phyloP scores from a whole-genome alignment of 2,329 filamentous ascomycete genomes.

The Sporothrix schenckii region DNA sequence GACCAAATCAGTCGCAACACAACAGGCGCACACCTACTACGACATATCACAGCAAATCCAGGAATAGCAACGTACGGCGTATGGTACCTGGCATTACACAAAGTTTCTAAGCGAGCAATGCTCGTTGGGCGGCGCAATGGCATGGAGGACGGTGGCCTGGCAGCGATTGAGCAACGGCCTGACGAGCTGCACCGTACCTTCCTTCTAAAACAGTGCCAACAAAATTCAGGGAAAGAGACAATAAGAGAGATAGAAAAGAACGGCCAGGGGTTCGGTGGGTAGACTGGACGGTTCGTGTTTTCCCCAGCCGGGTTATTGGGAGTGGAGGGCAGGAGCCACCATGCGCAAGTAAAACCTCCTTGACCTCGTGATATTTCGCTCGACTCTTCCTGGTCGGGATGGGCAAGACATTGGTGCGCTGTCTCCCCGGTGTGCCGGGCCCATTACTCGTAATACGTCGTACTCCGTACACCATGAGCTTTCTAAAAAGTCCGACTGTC shows the following conservation, averaged over 20 bases:
- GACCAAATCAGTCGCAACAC: neutral
- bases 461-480: neutral
- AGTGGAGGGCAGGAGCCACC: slow-evolving; percentile 8
- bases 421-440: slow-evolving; percentile 4
- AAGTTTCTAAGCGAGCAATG: neutral
- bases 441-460: neutral
- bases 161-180: neutral
- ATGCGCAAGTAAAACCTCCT: neutral
- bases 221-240: neutral
- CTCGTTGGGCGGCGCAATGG: neutral
- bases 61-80: neutral
- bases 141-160: neutral
- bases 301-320: slow-evolving; percentile 35
- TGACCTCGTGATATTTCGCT: neutral
- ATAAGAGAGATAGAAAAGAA: slow-evolving; percentile 38
- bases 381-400: neutral
- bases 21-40: neutral
- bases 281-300: slow-evolving; percentile 8
- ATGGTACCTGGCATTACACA: neutral
- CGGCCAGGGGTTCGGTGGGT: slow-evolving; percentile 24
- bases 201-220: slow-evolving; percentile 10
- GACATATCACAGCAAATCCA: neutral
- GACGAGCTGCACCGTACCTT: neutral
- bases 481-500: neutral
- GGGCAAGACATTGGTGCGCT: slow-evolving; percentile 8